Conservation (phyloP, 1,139 yeast genomes). For the Blastobotrys ciferrii region DNA sequence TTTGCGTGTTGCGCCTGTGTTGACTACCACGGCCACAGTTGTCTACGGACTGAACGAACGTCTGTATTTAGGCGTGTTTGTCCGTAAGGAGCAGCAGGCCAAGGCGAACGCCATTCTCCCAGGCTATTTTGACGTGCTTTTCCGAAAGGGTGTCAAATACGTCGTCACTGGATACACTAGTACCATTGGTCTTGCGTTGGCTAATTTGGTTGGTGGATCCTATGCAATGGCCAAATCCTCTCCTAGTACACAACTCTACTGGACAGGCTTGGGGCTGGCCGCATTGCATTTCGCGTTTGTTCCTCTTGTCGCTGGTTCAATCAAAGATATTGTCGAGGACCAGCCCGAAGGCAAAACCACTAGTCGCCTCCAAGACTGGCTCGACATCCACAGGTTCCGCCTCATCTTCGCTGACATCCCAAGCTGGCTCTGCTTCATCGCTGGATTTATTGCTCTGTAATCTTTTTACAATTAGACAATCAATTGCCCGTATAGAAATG, state of each 20-base stretch:
- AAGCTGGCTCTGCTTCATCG: constrained; percentile 1
- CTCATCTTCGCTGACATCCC: not conserved
- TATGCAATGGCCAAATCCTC: not conserved
- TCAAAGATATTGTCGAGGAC: constrained; percentile 1
- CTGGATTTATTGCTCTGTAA: not conserved
- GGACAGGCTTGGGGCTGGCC: not conserved
- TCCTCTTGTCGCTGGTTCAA: not conserved
- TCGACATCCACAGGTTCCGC: not conserved
- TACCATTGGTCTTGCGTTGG: not conserved
- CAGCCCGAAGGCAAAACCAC: constrained; percentile 1
- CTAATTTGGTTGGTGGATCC: not conserved
- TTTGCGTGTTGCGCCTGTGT: not conserved
- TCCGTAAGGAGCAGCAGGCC: not conserved
- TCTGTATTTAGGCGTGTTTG: not conserved
- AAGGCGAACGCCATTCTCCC: not conserved
- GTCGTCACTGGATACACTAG: not conserved
- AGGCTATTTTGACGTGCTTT: not conserved
- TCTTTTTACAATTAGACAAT: too few species aligned
- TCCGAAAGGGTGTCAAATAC: not conserved
- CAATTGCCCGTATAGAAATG: too few species aligned
- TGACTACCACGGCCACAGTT: not conserved
- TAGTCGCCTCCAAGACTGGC: not conserved
- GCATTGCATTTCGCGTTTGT: not conserved
- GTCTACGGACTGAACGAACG: not conserved
- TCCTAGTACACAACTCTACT: not conserved